Conservation (phyloP, 106 monocot species). For the Dendrobium huoshanense region DNA sequence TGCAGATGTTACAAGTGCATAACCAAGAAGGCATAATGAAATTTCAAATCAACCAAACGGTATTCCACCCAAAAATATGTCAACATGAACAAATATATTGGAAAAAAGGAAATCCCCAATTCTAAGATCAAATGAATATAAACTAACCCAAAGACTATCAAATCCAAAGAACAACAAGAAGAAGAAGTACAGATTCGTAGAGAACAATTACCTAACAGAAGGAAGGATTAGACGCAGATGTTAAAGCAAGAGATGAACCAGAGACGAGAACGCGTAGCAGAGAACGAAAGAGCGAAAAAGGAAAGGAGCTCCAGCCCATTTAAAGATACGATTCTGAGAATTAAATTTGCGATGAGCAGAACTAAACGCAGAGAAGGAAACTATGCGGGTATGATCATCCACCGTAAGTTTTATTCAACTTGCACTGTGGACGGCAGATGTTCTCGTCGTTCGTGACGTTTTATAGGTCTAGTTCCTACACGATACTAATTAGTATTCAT, state of each 20-base stretch:
- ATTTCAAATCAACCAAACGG: not conserved
- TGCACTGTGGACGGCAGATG: not conserved
- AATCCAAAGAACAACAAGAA: not conserved
- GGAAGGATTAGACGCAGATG: not conserved
- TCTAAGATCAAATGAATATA: not conserved
- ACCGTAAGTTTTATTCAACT: not conserved
- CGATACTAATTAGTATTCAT: no score
- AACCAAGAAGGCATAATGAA: not conserved
- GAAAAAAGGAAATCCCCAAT: not conserved
- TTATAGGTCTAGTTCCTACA: not conserved
- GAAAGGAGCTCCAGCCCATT: not conserved
- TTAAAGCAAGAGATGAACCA: not conserved
- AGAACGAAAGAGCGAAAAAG: not conserved
- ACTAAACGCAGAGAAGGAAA: not conserved
- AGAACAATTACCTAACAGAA: not conserved
- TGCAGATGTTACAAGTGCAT: not conserved
- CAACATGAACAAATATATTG: not conserved
- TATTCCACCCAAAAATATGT: not conserved
- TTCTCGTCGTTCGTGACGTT: not conserved
- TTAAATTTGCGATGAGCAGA: not conserved
- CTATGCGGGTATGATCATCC: not conserved
- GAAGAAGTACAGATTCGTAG: not conserved
- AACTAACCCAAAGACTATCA: not conserved
- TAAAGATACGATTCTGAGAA: not conserved
- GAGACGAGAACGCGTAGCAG: not conserved